phyloP scores from a whole-genome alignment of 495 filamentous ascomycete species.

The Hamigera avellanea region DNA sequence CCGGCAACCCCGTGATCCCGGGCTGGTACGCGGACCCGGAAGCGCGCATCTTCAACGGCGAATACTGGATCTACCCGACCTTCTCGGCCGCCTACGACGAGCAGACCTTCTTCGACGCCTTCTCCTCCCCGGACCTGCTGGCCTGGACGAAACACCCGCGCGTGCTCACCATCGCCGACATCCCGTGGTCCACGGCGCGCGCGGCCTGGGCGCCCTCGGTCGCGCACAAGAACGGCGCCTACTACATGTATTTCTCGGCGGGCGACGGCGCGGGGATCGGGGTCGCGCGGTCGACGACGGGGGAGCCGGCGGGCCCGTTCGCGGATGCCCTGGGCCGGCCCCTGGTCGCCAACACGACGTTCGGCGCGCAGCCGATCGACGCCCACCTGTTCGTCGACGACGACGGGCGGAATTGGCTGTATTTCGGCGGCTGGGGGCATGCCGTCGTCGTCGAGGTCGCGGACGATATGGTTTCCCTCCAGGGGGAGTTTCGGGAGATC shows the following conservation, averaged over 20 bases:
- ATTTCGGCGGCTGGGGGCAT: conserved; percentile 35
- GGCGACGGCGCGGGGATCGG: conserved; percentile 37
- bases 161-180: conserved; percentile 22
- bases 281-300: conserved; percentile 23
- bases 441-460: conserved; percentile 30
- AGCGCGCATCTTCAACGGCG: conserved; percentile 25
- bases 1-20: conserved; percentile 28
- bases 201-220: conserved; percentile 37
- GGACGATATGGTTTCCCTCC: conserved; percentile 32
- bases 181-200: conserved; percentile 29
- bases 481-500: conserved; percentile 20
- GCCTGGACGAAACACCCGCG: conserved; percentile 30
- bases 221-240: conserved; percentile 21
- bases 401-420: conserved; percentile 30
- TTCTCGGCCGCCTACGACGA: conserved; percentile 24
- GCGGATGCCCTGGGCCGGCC: conserved; percentile 30
- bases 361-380: conserved; percentile 32
- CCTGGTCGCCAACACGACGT: conserved; percentile 25
- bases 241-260: conserved; percentile 37
- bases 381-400: conserved; percentile 32
- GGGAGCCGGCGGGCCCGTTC: conserved; percentile 32
- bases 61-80: conserved; percentile 36
- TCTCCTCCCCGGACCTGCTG: conserved; percentile 32
- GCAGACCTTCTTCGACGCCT: conserved; percentile 37
- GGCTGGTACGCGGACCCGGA: conserved; percentile 40